A percentile compares a stretch with the other conserved stretches of the same genome.
These are phyloP conservation scores for Raphanus hybrid DNA, from an alignment of 441 rosid species.

Conservation along the genomic window DNA sequence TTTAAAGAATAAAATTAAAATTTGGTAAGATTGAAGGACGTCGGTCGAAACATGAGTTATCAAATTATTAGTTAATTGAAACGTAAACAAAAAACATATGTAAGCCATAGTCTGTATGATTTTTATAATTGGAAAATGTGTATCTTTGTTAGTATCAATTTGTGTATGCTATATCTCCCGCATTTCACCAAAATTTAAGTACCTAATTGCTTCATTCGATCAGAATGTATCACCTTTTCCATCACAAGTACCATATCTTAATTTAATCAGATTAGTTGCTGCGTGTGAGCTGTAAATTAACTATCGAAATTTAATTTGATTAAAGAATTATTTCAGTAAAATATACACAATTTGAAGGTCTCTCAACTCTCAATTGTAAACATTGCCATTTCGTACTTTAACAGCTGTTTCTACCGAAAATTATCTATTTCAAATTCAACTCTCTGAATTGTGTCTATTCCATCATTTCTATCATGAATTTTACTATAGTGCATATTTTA, in stretches of 20 bases:
- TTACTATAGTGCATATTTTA: no score
- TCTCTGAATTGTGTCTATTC: no score
- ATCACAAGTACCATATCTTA: neutral
- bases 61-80: conserved; percentile 15
- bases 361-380: neutral
- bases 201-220: conserved; percentile 33
- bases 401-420: no score
- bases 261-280: neutral
- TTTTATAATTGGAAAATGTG: conserved; percentile 35
- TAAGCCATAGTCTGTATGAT: conserved; percentile 20
- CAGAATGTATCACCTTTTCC: neutral
- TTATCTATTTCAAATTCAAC: no score
- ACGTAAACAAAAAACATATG: neutral
- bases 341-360: neutral
- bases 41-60: conserved; percentile 20
- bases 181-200: conserved; percentile 35
- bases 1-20: neutral
- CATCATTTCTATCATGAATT: no score
- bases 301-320: neutral
- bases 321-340: neutral
- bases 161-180: conserved; percentile 33
- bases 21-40: neutral
- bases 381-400: neutral
- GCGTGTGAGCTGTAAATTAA: neutral
- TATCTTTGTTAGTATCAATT: conserved; percentile 30